Conservation (phyloP, 176 grass and related monocot species). For the Aegilops umbellulata region DNA sequence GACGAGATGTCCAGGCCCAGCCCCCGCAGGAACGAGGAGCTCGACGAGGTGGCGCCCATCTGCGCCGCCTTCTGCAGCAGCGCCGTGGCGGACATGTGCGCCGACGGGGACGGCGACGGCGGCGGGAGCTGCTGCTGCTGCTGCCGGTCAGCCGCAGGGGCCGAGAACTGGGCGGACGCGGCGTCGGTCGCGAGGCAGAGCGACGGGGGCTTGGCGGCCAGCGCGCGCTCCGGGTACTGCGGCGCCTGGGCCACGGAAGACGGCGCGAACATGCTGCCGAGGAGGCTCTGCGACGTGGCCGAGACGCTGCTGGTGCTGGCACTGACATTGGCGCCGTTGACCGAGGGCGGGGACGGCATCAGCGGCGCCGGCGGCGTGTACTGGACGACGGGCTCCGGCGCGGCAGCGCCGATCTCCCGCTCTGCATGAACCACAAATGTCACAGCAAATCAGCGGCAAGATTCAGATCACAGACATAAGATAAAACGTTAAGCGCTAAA, state of each 20-base stretch:
- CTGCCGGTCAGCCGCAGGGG: slow-evolving; percentile 35
- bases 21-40: slow-evolving; percentile 71
- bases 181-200: slow-evolving; percentile 65
- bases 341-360: slow-evolving; percentile 1
- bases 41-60: slow-evolving; percentile 75
- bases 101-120: slow-evolving; percentile 41
- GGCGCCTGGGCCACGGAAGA: slow-evolving; percentile 27
- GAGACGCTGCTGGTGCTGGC: slow-evolving; percentile 35
- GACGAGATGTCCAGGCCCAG: slow-evolving; percentile 67
- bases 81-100: slow-evolving; percentile 92
- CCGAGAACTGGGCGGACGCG: slow-evolving; percentile 45
- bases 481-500: slow-evolving; percentile 24
- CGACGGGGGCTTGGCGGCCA: slow-evolving; percentile 44
- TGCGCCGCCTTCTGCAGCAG: slow-evolving; percentile 90
- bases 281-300: slow-evolving; percentile 46
- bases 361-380: slow-evolving; percentile 28
- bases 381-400: slow-evolving; percentile 27
- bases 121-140: slow-evolving; percentile 50
- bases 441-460: slow-evolving; percentile 20
- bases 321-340: slow-evolving; percentile 8
- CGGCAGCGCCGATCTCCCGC: slow-evolving; percentile 7
- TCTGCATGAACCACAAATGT: slow-evolving; percentile 49
- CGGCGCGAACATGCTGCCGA: slow-evolving; percentile 76
- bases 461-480: background rate
- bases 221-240: slow-evolving; percentile 28